Base-by-base conservation (phyloP, 306 rosid species). In the Medicago lupulina region DNA sequence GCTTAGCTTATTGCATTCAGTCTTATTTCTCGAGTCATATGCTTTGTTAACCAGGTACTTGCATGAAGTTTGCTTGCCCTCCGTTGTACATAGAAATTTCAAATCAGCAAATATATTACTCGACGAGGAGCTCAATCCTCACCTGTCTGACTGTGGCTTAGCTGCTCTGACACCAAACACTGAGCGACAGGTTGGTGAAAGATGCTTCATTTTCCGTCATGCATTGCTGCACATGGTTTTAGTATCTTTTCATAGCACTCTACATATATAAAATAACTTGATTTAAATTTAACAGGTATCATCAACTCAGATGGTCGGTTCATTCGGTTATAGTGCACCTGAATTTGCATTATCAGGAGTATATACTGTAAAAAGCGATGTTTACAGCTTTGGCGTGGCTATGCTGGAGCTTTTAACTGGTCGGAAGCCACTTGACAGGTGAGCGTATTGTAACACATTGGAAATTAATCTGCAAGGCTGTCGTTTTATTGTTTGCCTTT, bases 21-120 rank as follows among this genome's bases (percentile, higher is more conserved):
- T 34, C 38, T 34, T 34, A 34, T 34, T 34, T 34, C 38, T 34
- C 38, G 1, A 34, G 38, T 34, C 38, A 34, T 34, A 23, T 73
- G 73, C 72, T 77, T 74, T 81, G 66, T 75, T 54, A 67, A 36
- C 80, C 87, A 96, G 99, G 90, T 96, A 96, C 87, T 86, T 96
- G 98, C 99, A 96, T 47, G 97, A 96, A 86, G 98, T 96, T 25
- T 96, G 99, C 85, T 86, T 92, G 79, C 99, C 99, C 57, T 90
- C 98, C 6, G 87, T 92, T 74, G 98, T 92, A 54, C 99, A 96
- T 85, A 92, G 99, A 85, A 96, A 96, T 85, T 90, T 96, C 87
- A 96, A 96, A 86, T 90, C 98, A 1, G 93, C 98, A 77, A 96
- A 96, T 81, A 92, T 96, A 79, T 87, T 96, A 80, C 98, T 96